Evolutionary conservation across 352 stramenopile genomes (phyloP), one percentile per base, ranked within the genome.

Genomic region (Phytophthora agathidicida): DNA sequence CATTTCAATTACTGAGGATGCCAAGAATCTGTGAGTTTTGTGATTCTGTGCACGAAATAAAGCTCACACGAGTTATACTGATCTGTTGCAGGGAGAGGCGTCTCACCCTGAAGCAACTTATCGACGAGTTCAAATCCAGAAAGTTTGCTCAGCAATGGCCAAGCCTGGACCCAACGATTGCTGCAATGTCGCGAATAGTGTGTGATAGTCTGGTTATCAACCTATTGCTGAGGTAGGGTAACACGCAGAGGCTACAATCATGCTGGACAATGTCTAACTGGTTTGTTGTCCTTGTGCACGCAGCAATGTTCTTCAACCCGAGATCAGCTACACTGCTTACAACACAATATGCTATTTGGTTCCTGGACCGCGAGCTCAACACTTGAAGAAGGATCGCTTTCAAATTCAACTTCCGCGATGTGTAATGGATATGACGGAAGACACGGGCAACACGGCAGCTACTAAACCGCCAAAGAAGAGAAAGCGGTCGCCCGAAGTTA

Each of bases 321-420:
- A 92, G 13, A 89, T 92, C 70, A 86, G 77, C 48, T 90, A 89
- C 54, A 90, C 82, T 2, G 73, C 82, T 9, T 92, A 90, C 61
- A 86, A 76, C 39, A 92, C 82, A 16, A 89, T 85, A 24, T 88
- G 79, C 49, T 92, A 91, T 53, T 35, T 92, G 8, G 77, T 85
- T 19, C 58, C 68, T 19, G 79, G 79, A 6, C 48, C 73, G 3
- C 65, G 60, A 33, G 70, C 77, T 45, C 68, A 69, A 7, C 71
- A 69, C 3, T 43, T 78, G 41, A 60, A 62, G 7, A 61, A 38
- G 19, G 46, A 55, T 57, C 30, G 47, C 7, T 61, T 66, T 56
- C 24, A 61, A 43, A 54, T 73, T 24, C 27, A 55, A 20, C 46
- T 73, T 23, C 41, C 46, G 5, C 46, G 48, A 13, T 62, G 35